phyloP scores from a whole-genome alignment of 2,329 filamentous ascomycete species.

The Sporothrix variecibatus region DNA sequence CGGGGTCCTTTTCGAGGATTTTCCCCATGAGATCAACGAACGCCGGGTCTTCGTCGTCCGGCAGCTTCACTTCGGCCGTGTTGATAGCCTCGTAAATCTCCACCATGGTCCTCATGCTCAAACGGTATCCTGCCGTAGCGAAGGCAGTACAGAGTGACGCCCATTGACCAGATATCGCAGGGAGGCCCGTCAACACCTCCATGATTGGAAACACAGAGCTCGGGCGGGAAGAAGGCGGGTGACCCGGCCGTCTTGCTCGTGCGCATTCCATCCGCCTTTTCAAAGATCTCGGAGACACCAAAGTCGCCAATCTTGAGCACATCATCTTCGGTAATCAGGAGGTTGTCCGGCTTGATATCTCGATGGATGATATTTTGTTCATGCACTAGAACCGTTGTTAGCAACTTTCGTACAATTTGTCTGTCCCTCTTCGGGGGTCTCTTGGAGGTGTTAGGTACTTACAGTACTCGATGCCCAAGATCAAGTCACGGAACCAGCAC shows the following conservation, averaged over 20 bases:
- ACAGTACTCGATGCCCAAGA: slow-evolving; percentile 92
- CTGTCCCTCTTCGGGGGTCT: too few species aligned
- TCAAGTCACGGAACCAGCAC: slow-evolving; percentile 91
- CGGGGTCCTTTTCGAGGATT: slow-evolving; percentile 82
- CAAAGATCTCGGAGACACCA: slow-evolving; percentile 98
- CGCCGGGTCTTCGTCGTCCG: slow-evolving; percentile 62
- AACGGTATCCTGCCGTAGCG: slow-evolving; percentile 89
- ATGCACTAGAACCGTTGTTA: slow-evolving; percentile 61
- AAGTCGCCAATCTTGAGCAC: slow-evolving; percentile 98
- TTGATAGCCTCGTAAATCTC: slow-evolving; percentile 91
- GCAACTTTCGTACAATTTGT: not conserved
- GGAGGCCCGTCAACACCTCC: slow-evolving; percentile 85
- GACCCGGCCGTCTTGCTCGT: slow-evolving; percentile 93
- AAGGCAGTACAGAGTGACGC: slow-evolving; percentile 89
- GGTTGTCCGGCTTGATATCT: slow-evolving; percentile 97
- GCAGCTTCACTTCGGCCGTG: slow-evolving; percentile 64
- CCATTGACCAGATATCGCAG: slow-evolving; percentile 98
- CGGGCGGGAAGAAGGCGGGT: slow-evolving; percentile 90
- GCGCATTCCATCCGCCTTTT: slow-evolving; percentile 80
- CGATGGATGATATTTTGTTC: slow-evolving; percentile 92
- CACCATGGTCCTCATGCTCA: slow-evolving; percentile 70
- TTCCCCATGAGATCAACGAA: slow-evolving; percentile 74
- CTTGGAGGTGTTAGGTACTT: too few species aligned
- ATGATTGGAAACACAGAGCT: slow-evolving; percentile 84
- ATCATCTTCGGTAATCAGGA: slow-evolving; percentile 84